Base-by-base conservation (phyloP, 306 rosid species). In the Pachyrhizus erosus region DNA sequence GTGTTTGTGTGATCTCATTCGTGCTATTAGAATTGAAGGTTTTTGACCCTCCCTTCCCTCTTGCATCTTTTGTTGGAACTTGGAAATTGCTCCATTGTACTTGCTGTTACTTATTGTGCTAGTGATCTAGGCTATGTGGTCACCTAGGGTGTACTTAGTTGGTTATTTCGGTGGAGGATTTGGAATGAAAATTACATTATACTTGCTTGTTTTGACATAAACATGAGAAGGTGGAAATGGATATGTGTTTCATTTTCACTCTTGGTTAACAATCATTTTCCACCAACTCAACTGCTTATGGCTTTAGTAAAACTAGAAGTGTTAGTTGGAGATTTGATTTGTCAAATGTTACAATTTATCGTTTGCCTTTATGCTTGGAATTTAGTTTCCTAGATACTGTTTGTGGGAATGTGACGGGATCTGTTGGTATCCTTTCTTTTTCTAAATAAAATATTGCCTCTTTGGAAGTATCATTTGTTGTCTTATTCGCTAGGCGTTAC, bases 241-340 rank as follows among this genome's bases (percentile, higher is more conserved):
- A 80, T 68, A 45, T 74, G 42, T 34, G 69, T 51, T 68, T 80
- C 31, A 5, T 80, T 84, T 80, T 75, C 45, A 13, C 21, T 61
- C 12, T 84, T 80, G 87, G 46, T 84, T n/a, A 34, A 75, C 75
- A 37, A 14, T 80, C 78, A 21, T 68, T 84, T 84, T 80, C 82
- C 31, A 15, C 46, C 80, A 72, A 73, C 80, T 84, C 76, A 61
- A 43, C 57, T 40, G 74, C 18, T 23, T 23, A 8, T 3, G 23
- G 34, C 27, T 43, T 51, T 73, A 12, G 77, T 54, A 17, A 77
- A 45, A 37, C 57, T 67, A 58, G 76, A 73, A 65, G 72, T 70
- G 27, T 80, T 24, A 37, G 24, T 76, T 76, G 72, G 83, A 57
- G 52, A 57, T 34, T 66, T 48, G 70, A 43, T 70, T 81, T 78